These are phyloP conservation scores for Phytophthora multivora DNA, from an alignment of 352 stramenopile species.

Conservation along the genomic window DNA sequence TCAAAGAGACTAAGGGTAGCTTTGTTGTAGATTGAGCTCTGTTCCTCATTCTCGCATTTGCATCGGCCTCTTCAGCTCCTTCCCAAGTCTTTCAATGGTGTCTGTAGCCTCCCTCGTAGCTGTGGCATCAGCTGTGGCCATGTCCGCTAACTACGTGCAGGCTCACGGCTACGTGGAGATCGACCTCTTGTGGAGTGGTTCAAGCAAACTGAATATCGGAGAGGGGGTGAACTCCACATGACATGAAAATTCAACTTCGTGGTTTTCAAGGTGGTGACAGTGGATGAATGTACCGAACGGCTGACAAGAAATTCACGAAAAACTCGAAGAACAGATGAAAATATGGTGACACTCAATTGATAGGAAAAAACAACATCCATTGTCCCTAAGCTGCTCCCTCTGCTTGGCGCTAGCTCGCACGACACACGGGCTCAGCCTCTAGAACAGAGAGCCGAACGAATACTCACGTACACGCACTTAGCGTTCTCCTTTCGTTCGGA, in stretches of 20 bases:
- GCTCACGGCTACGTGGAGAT: slow-evolving; percentile 35
- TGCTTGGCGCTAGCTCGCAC: slow-evolving; percentile 9
- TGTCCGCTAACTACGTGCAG: slow-evolving; percentile 10
- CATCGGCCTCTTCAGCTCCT: not conserved
- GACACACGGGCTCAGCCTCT: slow-evolving; percentile 12
- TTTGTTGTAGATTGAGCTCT: no score
- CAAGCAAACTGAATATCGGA: no score
- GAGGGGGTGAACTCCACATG: no score
- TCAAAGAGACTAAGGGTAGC: no score
- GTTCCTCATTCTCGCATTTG: slow-evolving; percentile 18
- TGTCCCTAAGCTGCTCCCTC: slow-evolving; percentile 9
- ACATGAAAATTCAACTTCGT: no score
- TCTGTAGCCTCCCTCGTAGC: slow-evolving; percentile 9
- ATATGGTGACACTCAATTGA: slow-evolving; percentile 26
- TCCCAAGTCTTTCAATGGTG: slow-evolving; percentile 1
- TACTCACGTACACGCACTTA: slow-evolving; percentile 18
- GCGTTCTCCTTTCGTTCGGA: slow-evolving; percentile 21
- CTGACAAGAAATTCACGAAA: slow-evolving; percentile 10
- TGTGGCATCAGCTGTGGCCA: not conserved
- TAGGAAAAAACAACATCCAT: slow-evolving; percentile 20
- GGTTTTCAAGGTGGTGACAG: no score
- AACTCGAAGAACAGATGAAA: slow-evolving; percentile 17
- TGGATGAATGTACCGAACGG: not conserved
- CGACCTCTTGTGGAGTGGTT: no score
- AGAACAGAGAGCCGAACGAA: slow-evolving; percentile 8